phyloP scores from a whole-genome alignment of 2,329 filamentous ascomycete genomes.

The Sordariomycetes sp. region DNA sequence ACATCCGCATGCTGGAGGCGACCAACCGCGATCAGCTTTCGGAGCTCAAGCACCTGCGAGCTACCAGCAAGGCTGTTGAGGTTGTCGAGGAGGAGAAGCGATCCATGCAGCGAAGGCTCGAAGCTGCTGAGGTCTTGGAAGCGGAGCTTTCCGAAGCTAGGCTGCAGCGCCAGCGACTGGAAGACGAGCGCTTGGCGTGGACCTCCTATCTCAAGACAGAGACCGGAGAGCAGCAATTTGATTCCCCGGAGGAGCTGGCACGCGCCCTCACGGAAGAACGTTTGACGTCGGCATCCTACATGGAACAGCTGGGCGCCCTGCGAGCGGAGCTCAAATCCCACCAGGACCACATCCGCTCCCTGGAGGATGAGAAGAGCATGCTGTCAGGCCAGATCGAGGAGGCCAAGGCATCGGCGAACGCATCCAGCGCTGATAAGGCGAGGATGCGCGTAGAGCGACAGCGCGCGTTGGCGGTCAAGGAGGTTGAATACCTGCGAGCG shows the following conservation, averaged over 20 bases:
- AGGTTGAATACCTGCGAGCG: slow-evolving; percentile 87
- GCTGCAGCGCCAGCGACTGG: slow-evolving; percentile 74
- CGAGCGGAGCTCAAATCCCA: slow-evolving; percentile 72
- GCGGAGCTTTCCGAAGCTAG: slow-evolving; percentile 70
- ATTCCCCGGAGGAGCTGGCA: slow-evolving; percentile 81
- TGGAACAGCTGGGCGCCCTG: slow-evolving; percentile 70
- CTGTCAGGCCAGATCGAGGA: slow-evolving; percentile 64
- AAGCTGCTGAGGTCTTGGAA: slow-evolving; percentile 64
- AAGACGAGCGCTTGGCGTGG: slow-evolving; percentile 85
- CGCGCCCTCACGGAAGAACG: slow-evolving; percentile 76
- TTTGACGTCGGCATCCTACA: slow-evolving; percentile 67
- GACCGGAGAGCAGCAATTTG: slow-evolving; percentile 58
- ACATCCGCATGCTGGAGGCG: slow-evolving; percentile 76
- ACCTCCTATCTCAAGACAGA: slow-evolving; percentile 72
- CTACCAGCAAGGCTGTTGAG: slow-evolving; percentile 78
- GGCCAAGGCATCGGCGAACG: slow-evolving; percentile 42
- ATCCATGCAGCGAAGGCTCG: slow-evolving; percentile 66
- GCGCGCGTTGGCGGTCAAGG: slow-evolving; percentile 75
- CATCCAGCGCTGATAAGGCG: slow-evolving; percentile 52
- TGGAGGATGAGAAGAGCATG: slow-evolving; percentile 61
- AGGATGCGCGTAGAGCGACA: slow-evolving; percentile 76
- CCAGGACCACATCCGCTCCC: slow-evolving; percentile 61
- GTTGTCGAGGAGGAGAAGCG: slow-evolving; percentile 94
- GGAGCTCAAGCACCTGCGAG: slow-evolving; percentile 75
- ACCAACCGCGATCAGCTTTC: slow-evolving; percentile 69